Conservation (phyloP, 192 early-diverging fungal genomes). For the Coemansia asiatica region DNA sequence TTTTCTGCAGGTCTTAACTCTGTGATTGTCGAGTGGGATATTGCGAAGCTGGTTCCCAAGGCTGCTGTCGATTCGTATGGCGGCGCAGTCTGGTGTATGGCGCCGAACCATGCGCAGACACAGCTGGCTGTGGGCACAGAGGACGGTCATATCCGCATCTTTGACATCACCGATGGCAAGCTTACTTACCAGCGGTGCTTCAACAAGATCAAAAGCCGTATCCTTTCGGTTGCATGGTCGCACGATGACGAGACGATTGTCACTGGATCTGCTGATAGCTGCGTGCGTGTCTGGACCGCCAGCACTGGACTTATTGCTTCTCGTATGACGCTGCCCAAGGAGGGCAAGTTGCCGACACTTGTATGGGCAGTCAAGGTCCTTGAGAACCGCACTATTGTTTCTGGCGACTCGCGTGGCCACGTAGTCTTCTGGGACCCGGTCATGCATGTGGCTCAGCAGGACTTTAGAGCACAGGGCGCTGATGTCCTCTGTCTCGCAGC, state of each 20-base stretch:
- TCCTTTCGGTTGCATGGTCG: constrained; percentile 87
- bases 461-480: constrained; percentile 74
- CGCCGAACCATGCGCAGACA: constrained; percentile 72
- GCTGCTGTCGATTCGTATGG: constrained; percentile 76
- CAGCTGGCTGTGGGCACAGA: constrained; percentile 88
- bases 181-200: constrained; percentile 69
- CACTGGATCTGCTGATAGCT: constrained; percentile 81
- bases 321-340: constrained; percentile 77
- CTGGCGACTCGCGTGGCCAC: constrained; percentile 87
- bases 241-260: constrained; percentile 68
- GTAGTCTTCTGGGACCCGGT: constrained; percentile 86
- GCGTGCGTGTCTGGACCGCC: constrained; percentile 71
- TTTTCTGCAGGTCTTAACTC: constrained; percentile 87
- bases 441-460: constrained; percentile 67
- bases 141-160: constrained; percentile 87
- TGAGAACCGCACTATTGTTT: constrained; percentile 73
- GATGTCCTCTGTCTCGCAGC: constrained; percentile 85
- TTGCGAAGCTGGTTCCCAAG: constrained; percentile 64
- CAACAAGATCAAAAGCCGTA: constrained; percentile 63
- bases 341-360: constrained; percentile 73
- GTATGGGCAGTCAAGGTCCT: constrained; percentile 82
- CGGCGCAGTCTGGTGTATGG: constrained; percentile 93
- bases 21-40: constrained; percentile 85
- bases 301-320: constrained; percentile 54
- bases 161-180: constrained; percentile 74